Evolutionary conservation across 2,329 filamentous ascomycete genomes (phyloP), one percentile per base, ranked within the genome.

Genomic region (Colletotrichum sp.): DNA sequence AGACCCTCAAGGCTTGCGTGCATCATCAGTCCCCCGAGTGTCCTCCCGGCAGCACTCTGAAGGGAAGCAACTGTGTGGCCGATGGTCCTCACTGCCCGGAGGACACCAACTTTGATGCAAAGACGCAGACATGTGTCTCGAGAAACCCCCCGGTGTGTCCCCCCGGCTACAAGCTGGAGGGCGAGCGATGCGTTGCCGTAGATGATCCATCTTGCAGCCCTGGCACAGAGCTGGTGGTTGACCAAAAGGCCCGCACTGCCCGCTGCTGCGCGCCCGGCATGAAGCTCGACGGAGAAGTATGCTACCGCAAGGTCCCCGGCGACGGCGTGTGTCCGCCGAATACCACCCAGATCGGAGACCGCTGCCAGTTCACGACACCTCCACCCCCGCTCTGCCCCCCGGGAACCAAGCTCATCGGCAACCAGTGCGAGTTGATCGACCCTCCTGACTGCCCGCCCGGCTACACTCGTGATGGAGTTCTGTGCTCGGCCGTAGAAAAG

Each of bases 161-260:
- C 1, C 59, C 30, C 5, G 30, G 30, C 26, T 13, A 36, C 4
- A 63, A 4, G 9, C n/a, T 63, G 30, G 59, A 63, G 10, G 59
- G 59, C 30, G 30, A 30, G n/a, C 10, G 13, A 1, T 63, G 59
- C 16, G 2, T 7, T n/a, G 2, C 59, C 1, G 0, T 1, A 2
- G 28, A 36, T 5, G 28, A n/a, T 0, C 30, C 59, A 1, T 12
- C 21, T 0, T 63, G 59, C 59, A 30, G 5, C 12, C 30, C 30
- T 0, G 59, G 16, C 18, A 63, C 30, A 0, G n/a, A 36, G n/a
- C 30, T 63, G 0, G 59, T 30, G 4, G n/a, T 32, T 5, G 59
- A 62, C 30, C 18, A n/a, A 1, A n/a, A n/a, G 6, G 21, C 59
- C 4, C 12, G 59, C 5, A 62, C 30, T 0, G 21, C 59, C 30